Evolutionary conservation across 495 filamentous ascomycete genomes (phyloP), one percentile per base, ranked within the genome.

Genomic region (Podospora fimiseda): DNA sequence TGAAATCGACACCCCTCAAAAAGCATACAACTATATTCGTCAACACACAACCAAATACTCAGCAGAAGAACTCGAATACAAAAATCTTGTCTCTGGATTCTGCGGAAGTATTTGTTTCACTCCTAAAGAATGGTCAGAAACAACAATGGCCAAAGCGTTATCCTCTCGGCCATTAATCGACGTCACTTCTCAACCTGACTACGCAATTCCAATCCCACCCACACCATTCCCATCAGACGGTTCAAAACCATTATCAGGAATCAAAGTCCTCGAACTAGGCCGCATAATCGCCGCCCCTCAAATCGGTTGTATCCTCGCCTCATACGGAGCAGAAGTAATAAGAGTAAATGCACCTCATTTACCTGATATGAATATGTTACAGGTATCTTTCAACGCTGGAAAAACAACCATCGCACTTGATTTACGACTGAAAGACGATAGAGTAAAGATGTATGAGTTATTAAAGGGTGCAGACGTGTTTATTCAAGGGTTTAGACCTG

Each of bases 241-340:
- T 14, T 2, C 21, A 15, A 24, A 45, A 0, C 59, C 61, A 1
- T 45, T 72, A 15, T 43, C 45, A 2, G 67, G 67, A 11, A 64
- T 70, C 54, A 62, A 61, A 21, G 77, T 83, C 19, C 61, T 83
- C 1, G 80, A 82, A 52, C 63, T 82, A 51, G 80, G 79, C 57
- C 76, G 79, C 7, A 63, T 74, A 52, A 72, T 74, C 41, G 71
- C 71, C 3, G 70, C 67, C 7, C 80, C 79, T n/a, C 74, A 77
- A 8, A 72, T 81, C 21, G 71, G 75, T 9, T 72, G 76, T 2
- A 75, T 77, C 19, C 66, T 83, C 11, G 67, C 74, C 27, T 74
- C 81, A 51, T 80, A 80, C 59, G 80, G 79, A 1, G 80, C 80
- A 30, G 74, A 70, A 16, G 65, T 68, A 3, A 55, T 63, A 20